A percentile compares a stretch with the other conserved stretches of the same genome.
Evolutionary conservation across 2,329 filamentous ascomycete species (phyloP).

Genomic region (Monosporascus sp.): DNA sequence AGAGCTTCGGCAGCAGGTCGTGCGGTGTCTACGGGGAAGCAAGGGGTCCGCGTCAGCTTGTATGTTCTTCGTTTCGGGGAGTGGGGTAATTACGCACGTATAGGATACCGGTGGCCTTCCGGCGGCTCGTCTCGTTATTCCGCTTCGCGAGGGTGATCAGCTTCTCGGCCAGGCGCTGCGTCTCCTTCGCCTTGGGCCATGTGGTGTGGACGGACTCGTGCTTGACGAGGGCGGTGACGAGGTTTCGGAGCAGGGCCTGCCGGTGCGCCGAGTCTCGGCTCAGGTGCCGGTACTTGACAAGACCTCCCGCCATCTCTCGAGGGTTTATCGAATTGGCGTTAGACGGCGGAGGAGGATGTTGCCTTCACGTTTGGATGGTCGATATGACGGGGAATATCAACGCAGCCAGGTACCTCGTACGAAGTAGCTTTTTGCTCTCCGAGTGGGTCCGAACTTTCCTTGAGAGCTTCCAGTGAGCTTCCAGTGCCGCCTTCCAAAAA

Average conservation of each 20-base stretch:
- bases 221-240: conserved; percentile 90
- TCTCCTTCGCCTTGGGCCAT: conserved; percentile 95
- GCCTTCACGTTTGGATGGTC: conserved; percentile 2
- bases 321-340: conserved; percentile 2
- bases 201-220: conserved; percentile 93
- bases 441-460: no score
- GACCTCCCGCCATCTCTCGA: conserved; percentile 72
- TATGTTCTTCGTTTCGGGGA: not conserved
- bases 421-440: no score
- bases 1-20: conserved; percentile 75
- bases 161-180: conserved; percentile 88
- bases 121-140: conserved; percentile 76
- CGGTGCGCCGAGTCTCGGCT: conserved; percentile 81
- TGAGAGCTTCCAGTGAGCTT: not conserved
- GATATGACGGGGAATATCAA: no score
- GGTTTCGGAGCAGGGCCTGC: conserved; percentile 87
- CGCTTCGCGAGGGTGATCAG: conserved; percentile 90
- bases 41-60: conserved; percentile 3
- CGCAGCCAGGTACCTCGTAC: no score
- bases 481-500: not conserved
- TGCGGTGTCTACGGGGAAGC: conserved; percentile 53
- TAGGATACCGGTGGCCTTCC: conserved; percentile 73
- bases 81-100: conserved; percentile 57
- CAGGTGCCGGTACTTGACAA: conserved; percentile 83
- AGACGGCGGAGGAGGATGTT: conserved; percentile 9